A percentile compares a stretch with the other conserved stretches of the same genome.
Evolutionary conservation across 768 basidiomycete genomes (phyloP).

Genomic region (Rhizopogon roseolus): DNA sequence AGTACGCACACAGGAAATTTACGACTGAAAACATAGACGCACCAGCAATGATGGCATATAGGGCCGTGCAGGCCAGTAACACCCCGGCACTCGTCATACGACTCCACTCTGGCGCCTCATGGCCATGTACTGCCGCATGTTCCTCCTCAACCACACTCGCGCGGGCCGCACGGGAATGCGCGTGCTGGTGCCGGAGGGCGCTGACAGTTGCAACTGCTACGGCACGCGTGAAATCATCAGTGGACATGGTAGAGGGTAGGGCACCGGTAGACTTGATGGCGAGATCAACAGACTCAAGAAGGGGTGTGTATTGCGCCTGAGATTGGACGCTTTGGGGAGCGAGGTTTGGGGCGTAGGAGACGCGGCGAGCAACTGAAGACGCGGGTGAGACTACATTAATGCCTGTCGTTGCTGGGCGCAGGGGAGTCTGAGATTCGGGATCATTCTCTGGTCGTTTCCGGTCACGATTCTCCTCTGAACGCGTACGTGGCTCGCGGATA

Average conservation of each 20-base stretch:
- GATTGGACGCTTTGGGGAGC: conserved; percentile 23
- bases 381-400: conserved; percentile 35
- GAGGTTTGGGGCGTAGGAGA: conserved; percentile 48
- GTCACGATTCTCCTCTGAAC: conserved; percentile 44
- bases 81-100: conserved; percentile 86
- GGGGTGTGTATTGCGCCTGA: conserved; percentile 41
- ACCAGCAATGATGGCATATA: conserved; percentile 97
- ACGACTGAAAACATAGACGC: conserved; percentile 19
- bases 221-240: conserved; percentile 89
- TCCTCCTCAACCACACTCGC: conserved; percentile 36
- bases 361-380: conserved; percentile 41
- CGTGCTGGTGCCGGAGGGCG: conserved; percentile 78
- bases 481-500: conserved; percentile 23
- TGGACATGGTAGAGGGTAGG: conserved; percentile 57
- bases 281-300: conserved; percentile 74
- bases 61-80: conserved; percentile 78
- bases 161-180: conserved; percentile 43
- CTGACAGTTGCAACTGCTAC: conserved; percentile 93
- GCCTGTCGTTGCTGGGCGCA: conserved; percentile 21
- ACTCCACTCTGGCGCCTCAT: conserved; percentile 97
- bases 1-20: background rate
- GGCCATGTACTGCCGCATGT: conserved; percentile 62
- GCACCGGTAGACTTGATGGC: conserved; percentile 59
- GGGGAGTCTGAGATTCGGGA: conserved; percentile 32
- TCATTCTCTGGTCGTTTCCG: conserved; percentile 25